Base-by-base conservation (phyloP, 176 grass and related monocot genomes). In the Musa acuminata region DNA sequence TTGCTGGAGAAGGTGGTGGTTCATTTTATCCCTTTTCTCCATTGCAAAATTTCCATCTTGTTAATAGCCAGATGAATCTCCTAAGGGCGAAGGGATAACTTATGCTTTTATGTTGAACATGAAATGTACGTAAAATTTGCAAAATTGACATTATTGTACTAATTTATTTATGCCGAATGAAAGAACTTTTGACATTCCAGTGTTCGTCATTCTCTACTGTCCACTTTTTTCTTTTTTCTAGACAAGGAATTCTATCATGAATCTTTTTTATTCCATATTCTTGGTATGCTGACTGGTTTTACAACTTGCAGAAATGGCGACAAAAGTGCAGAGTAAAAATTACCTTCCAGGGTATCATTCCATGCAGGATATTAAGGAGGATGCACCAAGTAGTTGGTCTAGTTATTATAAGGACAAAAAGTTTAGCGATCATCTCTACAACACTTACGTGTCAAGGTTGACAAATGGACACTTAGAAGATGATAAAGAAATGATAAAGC, bases 401-500 rank as follows among this genome's bases (percentile, higher is more conserved):
- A 68, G 26, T 3, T 92, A 75, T 71, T 77, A 83, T 49, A 79
- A 87, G 74, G 81, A 92, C 19, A 85, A 83, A 9, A 88, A 65
- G 52, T 72, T 74, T 27, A 87, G 55, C 67, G 75, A 71, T n/a
- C 67, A 67, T 75, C 29, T 75, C 9, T 74, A 66, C 75, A 78
- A 84, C 52, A 81, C 70, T 63, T 88, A 82, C 72, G 75, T 73
- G 62, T 75, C 78, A 20, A 73, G 65, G 72, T 70, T 83, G 13
- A 51, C 66, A 17, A 84, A 87, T 77, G 85, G 80, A 62, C 85
- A 72, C 71, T 69, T 80, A 62, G 77, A 78, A 53, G 80, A 84
- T 27, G 83, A 87, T 21, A 86, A 90, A 66, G 83, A 96, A 84
- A 84, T 74, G 81, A n/a, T 96, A 64, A 96, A 88, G 77, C 79